phyloP scores from a whole-genome alignment of 441 rosid genomes.

The Arabidopsis lyrata region DNA sequence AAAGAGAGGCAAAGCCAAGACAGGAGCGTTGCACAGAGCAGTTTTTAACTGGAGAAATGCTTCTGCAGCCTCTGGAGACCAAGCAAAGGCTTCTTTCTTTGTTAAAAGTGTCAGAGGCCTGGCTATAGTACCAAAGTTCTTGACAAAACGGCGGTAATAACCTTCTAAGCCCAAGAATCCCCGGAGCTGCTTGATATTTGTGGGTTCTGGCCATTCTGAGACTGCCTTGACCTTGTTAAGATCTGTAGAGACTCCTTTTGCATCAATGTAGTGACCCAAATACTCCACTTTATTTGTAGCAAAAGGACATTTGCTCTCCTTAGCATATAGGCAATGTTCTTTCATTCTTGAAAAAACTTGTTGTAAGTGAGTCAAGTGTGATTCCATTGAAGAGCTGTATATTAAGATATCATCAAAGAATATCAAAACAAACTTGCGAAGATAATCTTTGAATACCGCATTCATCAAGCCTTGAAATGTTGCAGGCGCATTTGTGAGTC shows the following conservation, averaged over 20 bases:
- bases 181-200: no score
- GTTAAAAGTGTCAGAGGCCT: not conserved
- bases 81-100: not conserved
- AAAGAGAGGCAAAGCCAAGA: not conserved
- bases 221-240: no score
- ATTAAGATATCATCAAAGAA: not conserved
- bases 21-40: fast-evolving
- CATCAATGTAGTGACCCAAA: no score
- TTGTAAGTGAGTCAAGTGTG: not conserved
- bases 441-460: no score
- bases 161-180: no score
- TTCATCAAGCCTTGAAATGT: no score
- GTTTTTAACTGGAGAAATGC: not conserved
- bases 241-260: no score
- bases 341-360: no score
- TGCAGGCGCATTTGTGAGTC: not conserved
- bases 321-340: not conserved
- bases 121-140: no score
- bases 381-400: not conserved
- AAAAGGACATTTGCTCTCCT: not conserved
- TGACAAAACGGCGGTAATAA: no score
- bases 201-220: no score
- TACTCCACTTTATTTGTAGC: no score
- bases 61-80: not conserved
- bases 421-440: not conserved